Percentiles rank a stretch among this genome's conserved stretches.
These are phyloP conservation scores for Thielaviopsis ethacetica DNA, from an alignment of 2,329 filamentous ascomycete genomes.

Conservation along the genomic window DNA sequence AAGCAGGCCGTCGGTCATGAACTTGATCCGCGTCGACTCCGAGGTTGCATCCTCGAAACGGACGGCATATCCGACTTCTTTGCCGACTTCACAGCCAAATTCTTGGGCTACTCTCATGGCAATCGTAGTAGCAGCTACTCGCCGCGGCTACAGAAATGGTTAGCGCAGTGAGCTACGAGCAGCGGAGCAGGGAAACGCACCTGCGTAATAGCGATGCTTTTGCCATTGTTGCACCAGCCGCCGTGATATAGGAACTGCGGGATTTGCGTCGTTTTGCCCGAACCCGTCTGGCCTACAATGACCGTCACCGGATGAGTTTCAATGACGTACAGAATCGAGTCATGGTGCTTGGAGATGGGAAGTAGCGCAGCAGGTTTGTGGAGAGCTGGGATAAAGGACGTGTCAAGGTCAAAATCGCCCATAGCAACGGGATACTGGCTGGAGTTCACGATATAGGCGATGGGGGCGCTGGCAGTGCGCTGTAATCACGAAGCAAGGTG, in stretches of 20 bases:
- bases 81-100: conserved; percentile 67
- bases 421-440: conserved; percentile 19
- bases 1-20: conserved; percentile 82
- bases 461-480: neutral
- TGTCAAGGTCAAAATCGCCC: conserved; percentile 39
- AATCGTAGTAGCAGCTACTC: conserved; percentile 82
- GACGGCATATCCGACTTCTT: conserved; percentile 87
- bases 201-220: conserved; percentile 78
- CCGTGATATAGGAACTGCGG: conserved; percentile 79
- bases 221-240: conserved; percentile 77
- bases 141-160: conserved; percentile 46
- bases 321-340: conserved; percentile 68
- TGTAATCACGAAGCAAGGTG: neutral
- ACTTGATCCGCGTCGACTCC: conserved; percentile 74
- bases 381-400: conserved; percentile 58
- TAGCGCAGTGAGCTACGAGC: conserved; percentile 6
- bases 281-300: conserved; percentile 84
- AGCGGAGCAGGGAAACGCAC: conserved; percentile 28
- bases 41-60: conserved; percentile 85
- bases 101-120: conserved; percentile 82
- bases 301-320: conserved; percentile 76
- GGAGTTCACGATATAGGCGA: neutral
- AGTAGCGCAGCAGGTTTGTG: conserved; percentile 74
- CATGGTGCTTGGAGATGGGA: conserved; percentile 70
- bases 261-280: conserved; percentile 89